A percentile compares a stretch with the other conserved stretches of the same genome.
These are phyloP conservation scores for Asterionellopsis glacialis DNA, from an alignment of 108 stramenopile species.

Conservation along the genomic window DNA sequence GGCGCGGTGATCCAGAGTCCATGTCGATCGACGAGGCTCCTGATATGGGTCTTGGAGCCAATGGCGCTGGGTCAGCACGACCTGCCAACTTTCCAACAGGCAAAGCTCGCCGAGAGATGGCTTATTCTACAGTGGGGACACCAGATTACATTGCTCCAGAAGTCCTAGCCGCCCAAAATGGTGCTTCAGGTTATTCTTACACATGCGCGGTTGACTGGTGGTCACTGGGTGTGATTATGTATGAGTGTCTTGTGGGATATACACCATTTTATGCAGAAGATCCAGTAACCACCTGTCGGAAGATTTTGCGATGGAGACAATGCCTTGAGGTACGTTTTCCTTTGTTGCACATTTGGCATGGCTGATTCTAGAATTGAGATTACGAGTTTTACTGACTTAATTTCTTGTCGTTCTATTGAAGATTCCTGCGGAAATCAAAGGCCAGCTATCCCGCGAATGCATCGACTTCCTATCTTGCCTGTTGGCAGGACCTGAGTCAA, in stretches of 20 bases:
- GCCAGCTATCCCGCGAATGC: constrained; percentile 76
- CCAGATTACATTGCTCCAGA: constrained; percentile 99
- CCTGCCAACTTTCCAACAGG: constrained; percentile 40
- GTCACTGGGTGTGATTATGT: constrained; percentile 99
- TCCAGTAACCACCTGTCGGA: constrained; percentile 87
- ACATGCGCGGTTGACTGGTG: constrained; percentile 99
- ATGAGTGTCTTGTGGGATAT: constrained; percentile 99
- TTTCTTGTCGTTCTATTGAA: neutral
- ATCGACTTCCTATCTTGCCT: constrained; percentile 86
- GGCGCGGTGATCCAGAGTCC: constrained; percentile 58
- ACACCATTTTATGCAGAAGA: constrained; percentile 96
- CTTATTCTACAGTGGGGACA: constrained; percentile 98
- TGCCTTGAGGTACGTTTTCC: constrained; percentile 68
- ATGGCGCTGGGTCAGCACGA: constrained; percentile 16
- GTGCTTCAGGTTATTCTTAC: constrained; percentile 91
- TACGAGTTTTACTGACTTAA: neutral
- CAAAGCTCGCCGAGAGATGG: constrained; percentile 89
- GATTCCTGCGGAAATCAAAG: constrained; percentile 78
- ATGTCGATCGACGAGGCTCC: constrained; percentile 80
- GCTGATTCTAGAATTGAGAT: neutral
- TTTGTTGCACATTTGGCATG: too few relatives aligned
- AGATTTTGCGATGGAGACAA: constrained; percentile 89
- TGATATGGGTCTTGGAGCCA: neutral
- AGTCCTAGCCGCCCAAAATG: constrained; percentile 92
- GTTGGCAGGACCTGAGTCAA: constrained; percentile 78